phyloP scores from a whole-genome alignment of 2,329 filamentous ascomycete genomes.

The Sphaerulina vaccinii region DNA sequence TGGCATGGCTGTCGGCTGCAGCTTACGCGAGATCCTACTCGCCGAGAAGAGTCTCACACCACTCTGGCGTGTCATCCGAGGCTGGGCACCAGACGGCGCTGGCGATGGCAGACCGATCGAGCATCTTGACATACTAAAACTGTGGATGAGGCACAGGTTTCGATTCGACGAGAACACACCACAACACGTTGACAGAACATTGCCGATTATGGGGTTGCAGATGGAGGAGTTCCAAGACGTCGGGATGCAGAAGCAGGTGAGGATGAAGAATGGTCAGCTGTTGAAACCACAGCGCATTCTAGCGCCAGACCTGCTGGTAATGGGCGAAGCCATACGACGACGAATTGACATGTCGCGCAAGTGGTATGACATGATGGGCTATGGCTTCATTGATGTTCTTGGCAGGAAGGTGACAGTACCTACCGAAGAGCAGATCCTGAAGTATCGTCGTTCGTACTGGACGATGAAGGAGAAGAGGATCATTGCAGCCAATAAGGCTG shows the following conservation, averaged over 20 bases:
- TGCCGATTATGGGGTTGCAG: constrained; percentile 53
- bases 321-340: constrained; percentile 56
- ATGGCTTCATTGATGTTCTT: constrained; percentile 47
- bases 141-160: constrained; percentile 60
- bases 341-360: constrained; percentile 54
- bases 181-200: constrained; percentile 24
- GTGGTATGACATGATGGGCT: constrained; percentile 59
- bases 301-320: constrained; percentile 47
- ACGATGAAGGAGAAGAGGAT: constrained; percentile 9
- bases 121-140: constrained; percentile 53
- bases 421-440: constrained; percentile 13
- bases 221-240: constrained; percentile 16
- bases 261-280: constrained; percentile 6
- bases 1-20: constrained; percentile 40
- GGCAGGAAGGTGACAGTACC: not conserved
- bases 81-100: constrained; percentile 42
- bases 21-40: constrained; percentile 53
- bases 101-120: constrained; percentile 31
- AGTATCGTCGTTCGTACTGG: constrained; percentile 8
- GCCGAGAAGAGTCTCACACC: constrained; percentile 34
- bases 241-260: constrained; percentile 15
- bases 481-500: not conserved
- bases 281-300: constrained; percentile 16
- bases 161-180: constrained; percentile 31
- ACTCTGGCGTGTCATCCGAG: constrained; percentile 60